These are phyloP conservation scores for Globisporangium orthogonon DNA, from an alignment of 352 stramenopile species.

Conservation along the genomic window DNA sequence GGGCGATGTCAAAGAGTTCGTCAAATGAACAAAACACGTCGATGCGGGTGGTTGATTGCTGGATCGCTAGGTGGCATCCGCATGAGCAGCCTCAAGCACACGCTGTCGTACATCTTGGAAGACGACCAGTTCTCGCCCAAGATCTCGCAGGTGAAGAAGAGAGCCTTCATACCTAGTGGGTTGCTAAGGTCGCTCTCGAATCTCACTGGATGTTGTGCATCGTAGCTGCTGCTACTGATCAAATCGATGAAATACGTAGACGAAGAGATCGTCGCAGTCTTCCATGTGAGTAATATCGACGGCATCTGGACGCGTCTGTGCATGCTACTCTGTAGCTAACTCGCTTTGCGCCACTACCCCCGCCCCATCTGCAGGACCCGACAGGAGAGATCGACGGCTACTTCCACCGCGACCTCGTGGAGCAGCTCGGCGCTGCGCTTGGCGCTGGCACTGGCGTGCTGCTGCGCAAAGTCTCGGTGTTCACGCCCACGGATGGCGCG, in stretches of 20 bases:
- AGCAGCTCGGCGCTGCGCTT: slow-evolving; percentile 56
- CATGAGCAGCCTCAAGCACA: slow-evolving; percentile 54
- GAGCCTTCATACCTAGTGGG: too few relatives aligned
- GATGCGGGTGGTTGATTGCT: not conserved
- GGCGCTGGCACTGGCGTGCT: slow-evolving; percentile 39
- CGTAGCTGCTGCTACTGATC: slow-evolving; percentile 60
- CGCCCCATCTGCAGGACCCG: slow-evolving; percentile 39
- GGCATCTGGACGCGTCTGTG: too few relatives aligned
- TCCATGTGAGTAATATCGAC: slow-evolving; percentile 49
- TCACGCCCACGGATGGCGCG: slow-evolving; percentile 44
- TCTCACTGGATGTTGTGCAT: not conserved
- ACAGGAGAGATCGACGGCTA: slow-evolving; percentile 75
- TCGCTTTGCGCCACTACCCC: not conserved
- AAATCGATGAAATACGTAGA: slow-evolving; percentile 80
- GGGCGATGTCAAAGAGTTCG: too few relatives aligned
- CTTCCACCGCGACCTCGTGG: slow-evolving; percentile 74
- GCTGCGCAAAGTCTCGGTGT: slow-evolving; percentile 68
- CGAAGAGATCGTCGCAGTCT: slow-evolving; percentile 71
- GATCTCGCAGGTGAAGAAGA: slow-evolving; percentile 30
- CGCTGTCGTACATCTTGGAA: slow-evolving; percentile 48
- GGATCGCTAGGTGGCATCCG: slow-evolving; percentile 46
- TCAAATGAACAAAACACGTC: not conserved
- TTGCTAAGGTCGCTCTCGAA: too few relatives aligned
- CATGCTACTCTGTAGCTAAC: not conserved
- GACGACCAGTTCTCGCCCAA: slow-evolving; percentile 54